Percentiles rank a stretch among this genome's conserved stretches.
Conservation (phyloP, 495 filamentous ascomycete species). For the Lichenothelia convexa region DNA sequence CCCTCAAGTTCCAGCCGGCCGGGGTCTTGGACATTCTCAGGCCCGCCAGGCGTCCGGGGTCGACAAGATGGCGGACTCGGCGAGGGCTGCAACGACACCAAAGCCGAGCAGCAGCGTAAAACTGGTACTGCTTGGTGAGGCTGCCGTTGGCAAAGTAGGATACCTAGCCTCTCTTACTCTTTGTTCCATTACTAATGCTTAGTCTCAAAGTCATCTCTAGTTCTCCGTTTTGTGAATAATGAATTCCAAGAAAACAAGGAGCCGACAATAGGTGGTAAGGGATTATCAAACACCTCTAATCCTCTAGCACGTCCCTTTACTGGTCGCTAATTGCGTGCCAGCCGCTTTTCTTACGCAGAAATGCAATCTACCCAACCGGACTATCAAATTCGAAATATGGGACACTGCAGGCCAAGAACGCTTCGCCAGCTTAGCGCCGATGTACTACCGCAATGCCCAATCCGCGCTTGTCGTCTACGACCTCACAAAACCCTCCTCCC, state of each 20-base stretch:
- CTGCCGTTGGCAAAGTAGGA: constrained; percentile 89
- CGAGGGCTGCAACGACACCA: constrained; percentile 41
- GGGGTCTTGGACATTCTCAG: no score
- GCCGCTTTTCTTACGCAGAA: constrained; percentile 97
- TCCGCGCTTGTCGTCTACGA: constrained; percentile 98
- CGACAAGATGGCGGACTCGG: constrained; percentile 23
- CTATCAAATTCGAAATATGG: constrained; percentile 99
- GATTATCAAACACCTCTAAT: background rate
- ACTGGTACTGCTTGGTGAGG: constrained; percentile 90
- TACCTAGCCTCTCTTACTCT: background rate
- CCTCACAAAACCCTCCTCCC: constrained; percentile 86
- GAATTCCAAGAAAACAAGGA: constrained; percentile 99
- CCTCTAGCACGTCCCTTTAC: background rate
- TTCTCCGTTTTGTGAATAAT: constrained; percentile 97
- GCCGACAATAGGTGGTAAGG: constrained; percentile 91
- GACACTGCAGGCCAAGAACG: constrained; percentile 98
- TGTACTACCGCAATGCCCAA: constrained; percentile 99
- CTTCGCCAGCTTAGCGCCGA: constrained; percentile 88
- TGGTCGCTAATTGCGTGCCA: constrained; percentile 18
- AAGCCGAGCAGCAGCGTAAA: constrained; percentile 99
- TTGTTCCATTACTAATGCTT: constrained; percentile 8
- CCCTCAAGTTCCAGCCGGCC: no score
- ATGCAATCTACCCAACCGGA: constrained; percentile 86
- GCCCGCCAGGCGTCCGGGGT: no score
- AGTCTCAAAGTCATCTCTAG: constrained; percentile 66